phyloP scores from a whole-genome alignment of 2,329 filamentous ascomycete genomes.

The Beauveria asiatica region DNA sequence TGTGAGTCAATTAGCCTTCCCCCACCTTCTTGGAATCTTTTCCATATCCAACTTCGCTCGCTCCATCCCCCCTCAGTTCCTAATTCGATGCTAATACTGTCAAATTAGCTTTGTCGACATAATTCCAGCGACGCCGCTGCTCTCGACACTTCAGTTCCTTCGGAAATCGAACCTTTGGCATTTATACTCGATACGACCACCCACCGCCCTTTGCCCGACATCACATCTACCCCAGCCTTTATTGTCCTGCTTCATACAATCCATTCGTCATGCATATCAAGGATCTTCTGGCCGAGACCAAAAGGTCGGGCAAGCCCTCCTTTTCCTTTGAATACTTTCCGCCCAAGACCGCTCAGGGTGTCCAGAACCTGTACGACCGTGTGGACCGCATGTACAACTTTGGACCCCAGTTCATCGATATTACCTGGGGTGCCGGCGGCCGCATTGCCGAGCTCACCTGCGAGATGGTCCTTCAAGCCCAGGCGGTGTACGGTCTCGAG shows the following conservation, averaged over 20 bases:
- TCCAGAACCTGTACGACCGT: slow-evolving; percentile 97
- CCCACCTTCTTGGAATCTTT: background rate
- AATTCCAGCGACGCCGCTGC: background rate
- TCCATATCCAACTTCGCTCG: background rate
- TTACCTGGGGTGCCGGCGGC: slow-evolving; percentile 96
- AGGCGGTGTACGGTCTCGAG: slow-evolving; percentile 90
- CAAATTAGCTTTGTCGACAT: background rate
- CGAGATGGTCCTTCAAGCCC: slow-evolving; percentile 95
- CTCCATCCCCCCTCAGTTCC: background rate
- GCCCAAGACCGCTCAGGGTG: slow-evolving; percentile 92
- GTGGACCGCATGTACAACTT: slow-evolving; percentile 98
- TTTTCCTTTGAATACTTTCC: slow-evolving; percentile 99
- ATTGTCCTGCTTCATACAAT: background rate
- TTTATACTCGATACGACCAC: background rate
- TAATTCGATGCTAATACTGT: background rate
- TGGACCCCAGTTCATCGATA: slow-evolving; percentile 92
- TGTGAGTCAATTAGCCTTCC: slow-evolving; percentile 8
- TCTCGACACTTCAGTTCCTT: background rate
- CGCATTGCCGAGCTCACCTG: slow-evolving; percentile 84
- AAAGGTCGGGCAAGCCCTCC: slow-evolving; percentile 69
- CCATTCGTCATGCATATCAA: slow-evolving; percentile 79
- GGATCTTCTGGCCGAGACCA: slow-evolving; percentile 77
- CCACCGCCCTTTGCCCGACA: slow-evolving; percentile 1
- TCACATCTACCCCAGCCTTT: background rate
- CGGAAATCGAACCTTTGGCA: background rate